Conservation (phyloP, 2,329 filamentous ascomycete species). For the Metarhizium sp. region DNA sequence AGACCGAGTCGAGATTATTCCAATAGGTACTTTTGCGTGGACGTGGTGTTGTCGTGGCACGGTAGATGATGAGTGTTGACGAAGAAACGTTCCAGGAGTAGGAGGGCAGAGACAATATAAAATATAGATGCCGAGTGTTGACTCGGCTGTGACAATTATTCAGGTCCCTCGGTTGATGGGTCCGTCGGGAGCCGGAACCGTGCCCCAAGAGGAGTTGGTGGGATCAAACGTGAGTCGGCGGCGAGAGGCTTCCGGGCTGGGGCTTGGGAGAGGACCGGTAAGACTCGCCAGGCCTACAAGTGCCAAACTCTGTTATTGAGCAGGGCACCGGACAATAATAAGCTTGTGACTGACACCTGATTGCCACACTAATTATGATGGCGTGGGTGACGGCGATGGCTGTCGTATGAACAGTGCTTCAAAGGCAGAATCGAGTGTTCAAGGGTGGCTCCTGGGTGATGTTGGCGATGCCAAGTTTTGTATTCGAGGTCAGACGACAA, state of each 20-base stretch:
- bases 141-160: slow-evolving; percentile 1
- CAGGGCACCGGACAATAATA: not conserved
- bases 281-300: not conserved
- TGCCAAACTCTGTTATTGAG: not conserved
- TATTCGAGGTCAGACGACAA: not conserved
- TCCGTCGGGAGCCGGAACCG: slow-evolving; percentile 6
- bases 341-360: not conserved
- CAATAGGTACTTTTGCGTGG: not conserved
- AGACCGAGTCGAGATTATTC: not conserved
- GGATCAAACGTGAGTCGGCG: not conserved
- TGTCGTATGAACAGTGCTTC: not conserved
- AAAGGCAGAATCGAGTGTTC: not conserved
- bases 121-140: not conserved
- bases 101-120: not conserved
- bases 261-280: not conserved
- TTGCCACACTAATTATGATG: not conserved
- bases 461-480: slow-evolving; percentile 1
- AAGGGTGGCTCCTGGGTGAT: not conserved
- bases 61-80: not conserved
- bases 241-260: slow-evolving; percentile 1
- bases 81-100: not conserved
- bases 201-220: not conserved
- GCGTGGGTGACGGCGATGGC: not conserved
- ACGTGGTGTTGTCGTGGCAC: not conserved
- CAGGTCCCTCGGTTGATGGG: slow-evolving; percentile 5